These are phyloP conservation scores for Tetrapisispora namnaoensis DNA, from an alignment of 805 yeast species.

Conservation along the genomic window DNA sequence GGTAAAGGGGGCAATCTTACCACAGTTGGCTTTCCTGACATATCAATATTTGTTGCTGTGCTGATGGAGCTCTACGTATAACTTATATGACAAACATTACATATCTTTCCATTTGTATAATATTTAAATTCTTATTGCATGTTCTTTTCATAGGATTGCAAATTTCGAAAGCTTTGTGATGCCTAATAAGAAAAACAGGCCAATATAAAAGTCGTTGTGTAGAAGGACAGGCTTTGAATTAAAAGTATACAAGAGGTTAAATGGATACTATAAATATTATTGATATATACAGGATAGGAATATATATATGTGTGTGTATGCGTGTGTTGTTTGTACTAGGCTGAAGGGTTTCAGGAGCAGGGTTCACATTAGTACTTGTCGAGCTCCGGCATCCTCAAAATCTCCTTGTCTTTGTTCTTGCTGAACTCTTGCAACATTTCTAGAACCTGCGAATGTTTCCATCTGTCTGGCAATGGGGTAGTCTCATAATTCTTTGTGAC, in stretches of 20 bases:
- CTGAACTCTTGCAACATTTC: slow-evolving; percentile 60
- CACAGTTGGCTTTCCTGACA: slow-evolving; percentile 33
- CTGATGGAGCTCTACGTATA: background rate
- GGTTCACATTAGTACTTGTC: slow-evolving; percentile 12
- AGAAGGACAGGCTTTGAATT: too few species aligned
- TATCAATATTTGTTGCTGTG: background rate
- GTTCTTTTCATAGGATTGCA: background rate
- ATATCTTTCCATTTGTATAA: too few species aligned
- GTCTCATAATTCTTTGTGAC: slow-evolving; percentile 75
- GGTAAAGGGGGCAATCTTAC: slow-evolving; percentile 61
- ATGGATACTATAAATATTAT: too few species aligned
- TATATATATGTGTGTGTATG: background rate
- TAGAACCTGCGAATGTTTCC: slow-evolving; percentile 64
- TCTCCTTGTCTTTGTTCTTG: slow-evolving; percentile 57
- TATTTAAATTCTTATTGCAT: too few species aligned
- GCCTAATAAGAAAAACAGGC: background rate
- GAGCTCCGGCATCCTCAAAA: slow-evolving; percentile 81
- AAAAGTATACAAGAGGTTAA: background rate
- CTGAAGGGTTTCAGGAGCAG: background rate
- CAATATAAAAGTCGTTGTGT: too few species aligned
- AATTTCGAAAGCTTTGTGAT: too few species aligned
- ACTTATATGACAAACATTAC: too few species aligned
- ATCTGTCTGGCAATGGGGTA: slow-evolving; percentile 79
- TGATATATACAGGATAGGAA: background rate
- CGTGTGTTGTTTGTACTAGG: background rate